A percentile compares a stretch with the other conserved stretches of the same genome.
Conservation (phyloP, 352 stramenopile species). For the Globisporangium spinosum region DNA sequence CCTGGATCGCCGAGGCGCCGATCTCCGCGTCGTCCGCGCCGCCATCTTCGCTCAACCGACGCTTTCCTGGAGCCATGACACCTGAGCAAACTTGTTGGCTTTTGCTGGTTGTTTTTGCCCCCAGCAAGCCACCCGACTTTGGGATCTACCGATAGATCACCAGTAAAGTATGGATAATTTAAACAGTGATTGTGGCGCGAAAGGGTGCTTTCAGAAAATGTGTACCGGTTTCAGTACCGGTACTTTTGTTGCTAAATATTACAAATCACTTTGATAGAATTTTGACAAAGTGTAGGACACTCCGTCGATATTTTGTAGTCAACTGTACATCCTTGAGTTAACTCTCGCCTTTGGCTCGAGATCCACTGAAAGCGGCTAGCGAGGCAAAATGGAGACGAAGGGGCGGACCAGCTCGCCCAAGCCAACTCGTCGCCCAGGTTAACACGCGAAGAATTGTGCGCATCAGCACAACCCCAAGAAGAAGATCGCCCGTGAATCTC, state of each 20-base stretch:
- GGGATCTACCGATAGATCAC: not conserved
- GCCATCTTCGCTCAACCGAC: slow-evolving; percentile 19
- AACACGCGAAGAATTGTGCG: not conserved
- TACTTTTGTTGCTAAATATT: no score
- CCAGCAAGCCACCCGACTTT: slow-evolving; percentile 2
- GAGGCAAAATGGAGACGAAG: slow-evolving; percentile 1
- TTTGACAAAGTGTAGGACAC: no score
- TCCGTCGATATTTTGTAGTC: no score
- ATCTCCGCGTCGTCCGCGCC: slow-evolving; percentile 1
- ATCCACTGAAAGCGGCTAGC: no score
- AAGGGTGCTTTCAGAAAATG: no score
- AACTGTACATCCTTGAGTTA: no score
- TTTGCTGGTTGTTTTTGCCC: not conserved
- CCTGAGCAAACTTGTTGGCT: not conserved
- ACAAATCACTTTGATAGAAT: no score
- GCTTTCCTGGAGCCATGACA: slow-evolving; percentile 19
- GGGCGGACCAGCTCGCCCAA: not conserved
- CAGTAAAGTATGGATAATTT: not conserved
- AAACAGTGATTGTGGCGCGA: not conserved
- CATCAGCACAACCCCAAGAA: not conserved
- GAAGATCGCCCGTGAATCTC: not conserved
- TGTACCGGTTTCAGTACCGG: no score
- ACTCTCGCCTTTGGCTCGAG: no score
- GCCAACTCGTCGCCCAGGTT: not conserved
- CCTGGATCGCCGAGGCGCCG: slow-evolving; percentile 26